Base-by-base conservation (phyloP, 805 yeast genomes). In the Brettanomyces nanus region DNA sequence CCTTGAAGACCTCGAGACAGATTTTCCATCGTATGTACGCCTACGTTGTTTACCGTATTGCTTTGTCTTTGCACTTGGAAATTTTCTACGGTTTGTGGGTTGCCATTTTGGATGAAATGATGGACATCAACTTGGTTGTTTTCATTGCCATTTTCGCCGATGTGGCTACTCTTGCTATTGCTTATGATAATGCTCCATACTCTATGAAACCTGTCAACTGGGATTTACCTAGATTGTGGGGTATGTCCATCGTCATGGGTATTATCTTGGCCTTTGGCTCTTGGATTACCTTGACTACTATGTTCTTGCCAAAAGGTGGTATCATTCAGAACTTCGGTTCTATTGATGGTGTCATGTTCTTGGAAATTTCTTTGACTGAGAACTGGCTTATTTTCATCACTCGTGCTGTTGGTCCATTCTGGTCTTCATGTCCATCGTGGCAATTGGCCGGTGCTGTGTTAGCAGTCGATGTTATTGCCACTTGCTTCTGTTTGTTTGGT, bases 21-120 rank as follows among this genome's bases (percentile, higher is more conserved):
- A 85, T 85, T 80, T 85, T 85, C 95, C 96, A 87, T 89, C 83
- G 96, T 75, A 87, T 87, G 96, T 86, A 87, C 79, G 77, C 96
- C 55, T 87, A 87, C 69, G 95, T 87, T 71, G 95, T 86, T 59
- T 87, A 87, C 89, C 89, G 96, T 76, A 87, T 87, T 66, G 96
- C 96, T 62, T 72, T 86, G 63, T 87, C 95, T 46, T 75, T 86
- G 61, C 96, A 86, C 71, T 80, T 86, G 75, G 96, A 87, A 71
- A 69, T 86, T 58, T 86, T 86, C 82, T 72, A 87, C 58, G 96
- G 95, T 73, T 73, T 86, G 64, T 87, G 96, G 95, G 85, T 86
- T 75, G 95, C 95, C 57, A 86, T 87, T 65, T 74, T 86, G 69
- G 81, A 87, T 74, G 71, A 71, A 59, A 80, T 94, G 45, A 71